A percentile compares a stretch with the other conserved stretches of the same genome.
Evolutionary conservation across 2,329 filamentous ascomycete species (phyloP).

Genomic region (Exophiala alcalophila): DNA sequence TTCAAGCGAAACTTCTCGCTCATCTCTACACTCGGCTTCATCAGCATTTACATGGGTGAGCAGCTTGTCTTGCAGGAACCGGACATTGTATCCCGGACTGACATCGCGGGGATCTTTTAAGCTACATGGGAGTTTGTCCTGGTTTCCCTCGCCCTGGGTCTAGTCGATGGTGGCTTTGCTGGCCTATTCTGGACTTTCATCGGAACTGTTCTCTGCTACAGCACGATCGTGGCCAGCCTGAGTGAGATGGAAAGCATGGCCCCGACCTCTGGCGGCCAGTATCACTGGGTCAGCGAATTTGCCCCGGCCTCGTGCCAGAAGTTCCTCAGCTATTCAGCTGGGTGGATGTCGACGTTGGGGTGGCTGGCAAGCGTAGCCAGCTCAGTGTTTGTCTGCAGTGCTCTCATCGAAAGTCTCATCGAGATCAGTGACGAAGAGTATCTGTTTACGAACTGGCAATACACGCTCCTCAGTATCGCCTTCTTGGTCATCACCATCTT

Average conservation of each 20-base stretch:
- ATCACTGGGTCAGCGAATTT: slow-evolving; percentile 32
- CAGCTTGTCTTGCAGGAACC: too few species aligned
- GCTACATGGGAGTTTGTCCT: slow-evolving; percentile 38
- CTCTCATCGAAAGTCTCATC: slow-evolving; percentile 39
- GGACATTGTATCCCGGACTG: too few species aligned
- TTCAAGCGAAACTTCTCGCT: slow-evolving; percentile 41
- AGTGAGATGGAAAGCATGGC: slow-evolving; percentile 59
- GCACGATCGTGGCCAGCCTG: slow-evolving; percentile 53
- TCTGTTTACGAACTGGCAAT: slow-evolving; percentile 32
- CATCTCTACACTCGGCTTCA: slow-evolving; percentile 39
- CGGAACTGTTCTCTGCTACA: slow-evolving; percentile 62
- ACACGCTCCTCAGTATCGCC: slow-evolving; percentile 32
- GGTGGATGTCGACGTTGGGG: slow-evolving; percentile 38
- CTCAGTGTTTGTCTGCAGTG: slow-evolving; percentile 37
- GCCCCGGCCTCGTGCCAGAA: slow-evolving; percentile 43
- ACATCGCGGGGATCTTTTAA: too few species aligned
- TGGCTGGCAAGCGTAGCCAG: slow-evolving; percentile 38
- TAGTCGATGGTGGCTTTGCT: slow-evolving; percentile 22
- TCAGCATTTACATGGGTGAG: slow-evolving; percentile 34
- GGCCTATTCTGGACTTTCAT: slow-evolving; percentile 36
- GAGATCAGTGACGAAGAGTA: slow-evolving; percentile 32
- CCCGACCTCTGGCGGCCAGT: slow-evolving; percentile 32
- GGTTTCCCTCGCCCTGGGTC: slow-evolving; percentile 13
- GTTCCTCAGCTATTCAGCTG: slow-evolving; percentile 46
- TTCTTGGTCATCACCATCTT: slow-evolving; percentile 28